Conservation (phyloP, 2,329 filamentous ascomycete genomes). For the Aspergillus sergii region DNA sequence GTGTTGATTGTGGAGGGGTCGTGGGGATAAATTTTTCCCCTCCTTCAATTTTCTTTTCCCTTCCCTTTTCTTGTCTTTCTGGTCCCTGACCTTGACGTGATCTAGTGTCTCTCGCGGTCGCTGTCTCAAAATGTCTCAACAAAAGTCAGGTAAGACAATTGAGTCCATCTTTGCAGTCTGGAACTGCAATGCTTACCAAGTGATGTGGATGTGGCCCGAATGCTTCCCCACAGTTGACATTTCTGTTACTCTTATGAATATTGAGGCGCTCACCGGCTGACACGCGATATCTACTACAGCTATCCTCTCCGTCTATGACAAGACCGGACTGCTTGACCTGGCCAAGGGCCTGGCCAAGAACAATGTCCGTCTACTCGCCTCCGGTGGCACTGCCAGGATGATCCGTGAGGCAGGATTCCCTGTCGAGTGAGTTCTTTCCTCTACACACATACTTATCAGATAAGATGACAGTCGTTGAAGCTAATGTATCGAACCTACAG, state of each 20-base stretch:
- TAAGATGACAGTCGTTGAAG: neutral
- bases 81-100: conserved; percentile 11
- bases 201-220: conserved; percentile 20
- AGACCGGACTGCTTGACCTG: conserved; percentile 91
- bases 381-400: conserved; percentile 92
- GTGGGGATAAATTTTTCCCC: conserved; percentile 13
- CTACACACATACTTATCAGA: neutral
- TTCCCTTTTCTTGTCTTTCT: conserved; percentile 13
- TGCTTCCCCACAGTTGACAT: conserved; percentile 19
- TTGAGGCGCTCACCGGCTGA: conserved; percentile 13
- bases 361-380: conserved; percentile 89
- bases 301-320: conserved; percentile 98
- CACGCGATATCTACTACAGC: conserved; percentile 51
- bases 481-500: conserved; percentile 46
- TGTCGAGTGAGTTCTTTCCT: conserved; percentile 72
- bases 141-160: conserved; percentile 42
- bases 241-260: conserved; percentile 14
- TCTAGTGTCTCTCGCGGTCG: conserved; percentile 24
- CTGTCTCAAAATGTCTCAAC: conserved; percentile 39
- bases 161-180: conserved; percentile 15
- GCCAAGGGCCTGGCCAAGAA: conserved; percentile 87
- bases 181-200: conserved; percentile 7
- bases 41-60: conserved; percentile 4
- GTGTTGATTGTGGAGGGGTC: conserved; percentile 7
- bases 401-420: conserved; percentile 94